Evolutionary conservation across 2,329 filamentous ascomycete genomes (phyloP).

Genomic region (Rugonectria rugulosa): DNA sequence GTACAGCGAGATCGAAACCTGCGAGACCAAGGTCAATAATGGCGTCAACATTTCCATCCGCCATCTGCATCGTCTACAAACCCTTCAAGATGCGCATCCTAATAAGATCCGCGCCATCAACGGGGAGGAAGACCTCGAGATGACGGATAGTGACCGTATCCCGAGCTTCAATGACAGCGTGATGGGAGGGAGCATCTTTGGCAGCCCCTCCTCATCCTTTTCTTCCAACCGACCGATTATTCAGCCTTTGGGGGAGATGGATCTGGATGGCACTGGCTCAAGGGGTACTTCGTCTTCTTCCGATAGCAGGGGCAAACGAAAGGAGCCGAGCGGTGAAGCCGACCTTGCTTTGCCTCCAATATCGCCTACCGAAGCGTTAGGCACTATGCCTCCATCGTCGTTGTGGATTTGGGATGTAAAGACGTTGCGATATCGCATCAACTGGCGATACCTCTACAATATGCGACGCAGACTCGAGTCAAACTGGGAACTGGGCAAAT

Average conservation of each 20-base stretch:
- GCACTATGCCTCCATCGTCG: conserved; percentile 51
- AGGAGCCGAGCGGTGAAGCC: conserved; percentile 44
- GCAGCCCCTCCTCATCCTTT: conserved; percentile 43
- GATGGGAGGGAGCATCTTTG: conserved; percentile 44
- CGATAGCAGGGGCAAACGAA: conserved; percentile 46
- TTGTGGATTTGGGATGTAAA: conserved; percentile 60
- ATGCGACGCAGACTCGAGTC: conserved; percentile 84
- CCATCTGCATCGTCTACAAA: conserved; percentile 53
- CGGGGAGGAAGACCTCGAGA: conserved; percentile 58
- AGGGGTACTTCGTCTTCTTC: conserved; percentile 40
- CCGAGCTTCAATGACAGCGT: conserved; percentile 34
- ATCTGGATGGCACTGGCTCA: conserved; percentile 37
- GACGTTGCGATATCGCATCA: conserved; percentile 69
- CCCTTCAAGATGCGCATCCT: conserved; percentile 56
- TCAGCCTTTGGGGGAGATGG: conserved; percentile 40
- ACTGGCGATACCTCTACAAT: conserved; percentile 94
- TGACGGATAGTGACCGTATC: conserved; percentile 49
- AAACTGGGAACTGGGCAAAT: conserved; percentile 89
- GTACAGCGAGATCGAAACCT: conserved; percentile 67
- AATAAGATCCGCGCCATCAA: conserved; percentile 64
- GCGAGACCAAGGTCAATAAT: conserved; percentile 67
- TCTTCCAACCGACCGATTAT: conserved; percentile 38
- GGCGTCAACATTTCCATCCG: conserved; percentile 48
- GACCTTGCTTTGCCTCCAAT: conserved; percentile 43
- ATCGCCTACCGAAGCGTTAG: conserved; percentile 38